Evolutionary conservation across 2,329 filamentous ascomycete species (phyloP), one percentile per base, ranked within the genome.

Genomic region (Neoarthrinium moseri): DNA sequence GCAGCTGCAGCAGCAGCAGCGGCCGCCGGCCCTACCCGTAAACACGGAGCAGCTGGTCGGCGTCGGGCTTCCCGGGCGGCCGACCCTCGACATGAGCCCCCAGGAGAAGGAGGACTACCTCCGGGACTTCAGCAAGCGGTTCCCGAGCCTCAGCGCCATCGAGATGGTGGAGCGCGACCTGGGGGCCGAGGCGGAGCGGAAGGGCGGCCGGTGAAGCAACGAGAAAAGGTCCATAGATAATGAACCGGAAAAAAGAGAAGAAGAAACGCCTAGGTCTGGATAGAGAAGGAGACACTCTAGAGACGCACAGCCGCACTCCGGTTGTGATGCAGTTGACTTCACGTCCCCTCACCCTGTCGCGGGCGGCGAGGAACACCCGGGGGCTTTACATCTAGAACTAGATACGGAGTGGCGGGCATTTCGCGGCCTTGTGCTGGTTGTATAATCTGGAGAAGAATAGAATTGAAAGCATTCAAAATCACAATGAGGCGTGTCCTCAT

Each of bases 81-180:
- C 76, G 3, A 62, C 69, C 41, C 59, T 80, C 47, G 75, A 79
- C 34, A 83, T 82, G 79, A 75, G 72, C 45, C 62, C 69, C 4
- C 70, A 74, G 52, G 77, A 84, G 56, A 80, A 74, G 60, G 81
- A 83, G 36, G 87, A 91, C 55, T 85, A 85, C 57, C 65, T 86
- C 35, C 66, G 70, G 48, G 67, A 89, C 60, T 96, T 97, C 63
- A 86, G 84, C 50, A 91, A 91, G 67, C 77, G 90, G 48, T 96
- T 91, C 66, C 92, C 92, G 1, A 95, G 87, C 62, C 70, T 97
- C 48, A 85, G 84, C 46, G 81, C 89, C 8, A 80, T 96, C 55
- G 91, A 96, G 70, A 88, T 92, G 83, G 86, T 90, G n/a, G 88
- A 94, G 69, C 81, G 84, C 49, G 86, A 80, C 43, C 62, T 78